Percentiles rank a stretch among this genome's conserved stretches.
These are phyloP conservation scores for Neckera pumila DNA, from an alignment of 225 moss, liverwort and hornwort species.

Conservation along the genomic window DNA sequence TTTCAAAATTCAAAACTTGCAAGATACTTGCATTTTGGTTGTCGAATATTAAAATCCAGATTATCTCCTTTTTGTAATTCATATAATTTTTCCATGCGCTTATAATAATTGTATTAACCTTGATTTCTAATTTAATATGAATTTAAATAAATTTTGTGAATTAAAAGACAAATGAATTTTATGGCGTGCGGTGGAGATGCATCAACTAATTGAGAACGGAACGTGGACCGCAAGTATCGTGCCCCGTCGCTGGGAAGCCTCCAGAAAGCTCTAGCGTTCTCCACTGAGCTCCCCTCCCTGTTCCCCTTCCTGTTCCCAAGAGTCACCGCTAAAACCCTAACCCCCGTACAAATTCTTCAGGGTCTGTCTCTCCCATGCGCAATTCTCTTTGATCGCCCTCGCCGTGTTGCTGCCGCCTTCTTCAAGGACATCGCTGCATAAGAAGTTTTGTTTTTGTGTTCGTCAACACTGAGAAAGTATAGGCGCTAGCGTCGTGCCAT, in stretches of 20 bases:
- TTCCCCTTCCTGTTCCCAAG: neutral
- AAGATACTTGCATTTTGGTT: neutral
- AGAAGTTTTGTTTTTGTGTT: neutral
- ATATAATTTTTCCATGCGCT: neutral
- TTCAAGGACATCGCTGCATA: neutral
- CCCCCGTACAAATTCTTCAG: neutral
- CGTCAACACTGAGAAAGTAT: neutral
- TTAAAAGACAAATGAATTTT: neutral
- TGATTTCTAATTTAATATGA: too few relatives aligned
- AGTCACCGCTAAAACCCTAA: constrained; percentile 27
- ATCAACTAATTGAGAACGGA: neutral
- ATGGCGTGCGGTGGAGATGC: neutral
- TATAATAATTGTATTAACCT: too few relatives aligned
- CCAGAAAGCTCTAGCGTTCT: neutral
- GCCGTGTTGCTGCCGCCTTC: neutral
- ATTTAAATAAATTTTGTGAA: neutral
- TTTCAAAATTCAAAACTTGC: too few relatives aligned
- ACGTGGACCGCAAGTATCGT: neutral
- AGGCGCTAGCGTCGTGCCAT: neutral
- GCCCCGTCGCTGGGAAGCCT: neutral
- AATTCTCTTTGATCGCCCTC: neutral
- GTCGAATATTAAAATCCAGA: neutral
- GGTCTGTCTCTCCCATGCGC: neutral
- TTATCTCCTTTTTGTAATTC: neutral
- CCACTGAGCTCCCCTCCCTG: neutral